Evolutionary conservation across 345 rosid genomes (phyloP), one percentile per base, ranked within the genome.

Genomic region (Cardamine resedifolia): DNA sequence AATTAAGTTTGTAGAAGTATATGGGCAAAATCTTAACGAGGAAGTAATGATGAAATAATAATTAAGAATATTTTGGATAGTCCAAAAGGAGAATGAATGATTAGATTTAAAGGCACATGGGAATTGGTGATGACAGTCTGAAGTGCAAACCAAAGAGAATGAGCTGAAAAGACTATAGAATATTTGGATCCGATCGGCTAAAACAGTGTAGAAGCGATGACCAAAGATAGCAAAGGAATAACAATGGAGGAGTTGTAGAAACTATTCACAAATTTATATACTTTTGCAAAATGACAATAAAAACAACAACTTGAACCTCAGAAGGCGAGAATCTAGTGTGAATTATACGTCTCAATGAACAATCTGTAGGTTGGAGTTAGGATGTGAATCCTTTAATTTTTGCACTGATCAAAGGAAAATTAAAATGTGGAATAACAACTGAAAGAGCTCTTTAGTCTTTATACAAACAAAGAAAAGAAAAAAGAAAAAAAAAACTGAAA

Each of bases 31-130:
- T 56, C 67, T 24, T 48, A 49, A 26, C 20, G 10, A 33, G 36
- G 34, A 68, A 27, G 52, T 55, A 41, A 55, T 26, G 38, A 14
- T 51, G 49, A 55, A 21, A 15, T 43, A 43, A 15, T n/a, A 43
- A 23, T 26, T 19, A 41, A 53, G 36, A 72, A 53, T 55, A 64
- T 12, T 21, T 72, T 43, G 57, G 70, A 53, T 57, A 55, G 63
- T 31, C 45, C 19, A 43, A 55, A 72, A 72, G 76, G 63, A 51
- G 1, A 63, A 43, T 8, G 70, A 62, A 63, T 72, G 7, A 72
- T 72, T 72, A 53, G 53, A 51, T 51, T 39, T 30, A 72, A 70
- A 51, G 26, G 24, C 70, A 72, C 63, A 63, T 63, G 76, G 30
- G 69, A 53, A 57, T 72, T 72, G 63, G 76, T 52, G 44, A 43